Evolutionary conservation across 192 early-diverging fungal species (phyloP).

Genomic region (Linnemannia hyalina): DNA sequence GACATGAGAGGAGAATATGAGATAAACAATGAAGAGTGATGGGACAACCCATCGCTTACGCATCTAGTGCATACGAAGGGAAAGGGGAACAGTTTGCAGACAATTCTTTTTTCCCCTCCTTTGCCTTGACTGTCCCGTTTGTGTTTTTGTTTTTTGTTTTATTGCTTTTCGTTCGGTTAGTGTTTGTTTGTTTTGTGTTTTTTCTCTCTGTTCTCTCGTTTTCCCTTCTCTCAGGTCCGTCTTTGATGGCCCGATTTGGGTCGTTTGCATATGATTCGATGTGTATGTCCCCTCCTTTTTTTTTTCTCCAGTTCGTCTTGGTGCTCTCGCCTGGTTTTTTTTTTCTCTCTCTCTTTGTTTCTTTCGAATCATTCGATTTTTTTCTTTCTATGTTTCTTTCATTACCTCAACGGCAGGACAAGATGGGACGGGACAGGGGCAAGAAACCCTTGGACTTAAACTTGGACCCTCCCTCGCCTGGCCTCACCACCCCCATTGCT

Average conservation of each 20-base stretch:
- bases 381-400: neutral
- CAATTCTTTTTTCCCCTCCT: too few relatives aligned
- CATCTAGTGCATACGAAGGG: neutral
- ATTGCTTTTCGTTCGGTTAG: neutral
- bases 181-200: too few relatives aligned
- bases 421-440: too few relatives aligned
- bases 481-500: neutral
- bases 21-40: too few relatives aligned
- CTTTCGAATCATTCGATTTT: neutral
- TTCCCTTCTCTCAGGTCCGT: neutral
- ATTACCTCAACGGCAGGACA: neutral
- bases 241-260: slow-evolving; percentile 1
- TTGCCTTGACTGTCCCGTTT: neutral
- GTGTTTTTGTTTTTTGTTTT: neutral
- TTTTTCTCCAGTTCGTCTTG: neutral
- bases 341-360: neutral
- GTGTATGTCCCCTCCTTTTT: neutral
- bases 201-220: too few relatives aligned
- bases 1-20: too few relatives aligned
- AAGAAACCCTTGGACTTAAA: neutral
- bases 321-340: neutral
- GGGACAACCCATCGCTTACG: too few relatives aligned
- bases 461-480: neutral
- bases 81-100: neutral
- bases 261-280: slow-evolving; percentile 1